Base-by-base conservation (phyloP, 148 eudicot species). In the Diospyros lotus region DNA sequence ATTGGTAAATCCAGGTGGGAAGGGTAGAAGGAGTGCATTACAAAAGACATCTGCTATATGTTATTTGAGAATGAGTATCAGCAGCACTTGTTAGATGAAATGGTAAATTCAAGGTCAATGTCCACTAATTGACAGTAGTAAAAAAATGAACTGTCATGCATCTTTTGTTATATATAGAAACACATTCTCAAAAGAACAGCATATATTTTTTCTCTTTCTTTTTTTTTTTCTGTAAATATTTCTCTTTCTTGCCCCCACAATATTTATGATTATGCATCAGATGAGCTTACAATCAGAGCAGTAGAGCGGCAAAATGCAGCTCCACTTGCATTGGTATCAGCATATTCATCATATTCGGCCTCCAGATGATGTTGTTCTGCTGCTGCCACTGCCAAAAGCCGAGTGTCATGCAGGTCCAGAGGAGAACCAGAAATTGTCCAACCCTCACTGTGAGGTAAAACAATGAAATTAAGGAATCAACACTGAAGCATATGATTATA, bases 271-370 rank as follows among this genome's bases (percentile, higher is more conserved):
- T 14, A 70, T 55, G 64, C 73, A 62, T 5, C 8, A 51, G 38
- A 66, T 9, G 65, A 48, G 72, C 89, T 87, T 87, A 92, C 97
- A 82, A 90, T 90, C 51, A 92, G 83, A 46, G 92, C 97, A 84
- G 88, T 87, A 73, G 94, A 92, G 45, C 94, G 97, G 80, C 87
- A 92, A 83, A 90, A 88, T 51, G 94, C 92, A 69, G 94, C 88
- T 55, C 97, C 97, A 73, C 82, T 90, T 68, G 94, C 89, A 84
- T 79, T 88, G 42, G 87, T 75, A 77, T 88, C 92, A 78, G 90
- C 86, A 79, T 90, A 88, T 58, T 88, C 97, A 78, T 92, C 94
- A 86, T 90, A 88, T 50, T 92, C 97, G 63, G 94, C 86, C 79
- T 92, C 94, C 67, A 92, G 69, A 39, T 85, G 78, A 73, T 68